Conservation (phyloP, 352 stramenopile species). For the Phytophthora europaea region DNA sequence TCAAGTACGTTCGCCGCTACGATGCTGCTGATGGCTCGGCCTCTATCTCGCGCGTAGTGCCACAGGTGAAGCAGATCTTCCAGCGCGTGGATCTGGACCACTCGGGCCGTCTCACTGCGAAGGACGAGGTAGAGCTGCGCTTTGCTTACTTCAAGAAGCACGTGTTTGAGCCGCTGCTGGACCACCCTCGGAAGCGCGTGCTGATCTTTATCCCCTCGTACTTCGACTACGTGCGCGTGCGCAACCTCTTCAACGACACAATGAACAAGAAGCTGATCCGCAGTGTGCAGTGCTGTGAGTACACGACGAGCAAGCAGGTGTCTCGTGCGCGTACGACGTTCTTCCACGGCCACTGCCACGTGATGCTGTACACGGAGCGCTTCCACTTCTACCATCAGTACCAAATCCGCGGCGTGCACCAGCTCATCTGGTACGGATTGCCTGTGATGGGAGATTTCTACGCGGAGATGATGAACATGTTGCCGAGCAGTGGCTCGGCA, state of each 20-base stretch:
- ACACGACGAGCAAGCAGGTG: constrained; percentile 73
- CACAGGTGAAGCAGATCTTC: constrained; percentile 84
- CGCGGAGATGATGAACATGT: constrained; percentile 83
- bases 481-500: constrained; percentile 39
- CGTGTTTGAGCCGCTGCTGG: constrained; percentile 78
- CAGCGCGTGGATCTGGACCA: constrained; percentile 71
- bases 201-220: constrained; percentile 88
- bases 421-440: constrained; percentile 84
- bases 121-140: constrained; percentile 66
- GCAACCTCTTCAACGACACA: constrained; percentile 81
- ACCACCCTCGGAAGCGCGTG: constrained; percentile 74
- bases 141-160: constrained; percentile 87
- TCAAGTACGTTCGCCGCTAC: constrained; percentile 71
- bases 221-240: constrained; percentile 89
- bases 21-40: constrained; percentile 57
- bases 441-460: constrained; percentile 80
- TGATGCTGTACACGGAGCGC: constrained; percentile 85
- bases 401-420: constrained; percentile 77
- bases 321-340: constrained; percentile 78
- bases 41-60: constrained; percentile 73
- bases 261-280: constrained; percentile 83
- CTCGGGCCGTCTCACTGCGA: constrained; percentile 34
- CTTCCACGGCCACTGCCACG: constrained; percentile 81
- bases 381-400: constrained; percentile 92
- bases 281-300: constrained; percentile 80